phyloP scores from a whole-genome alignment of 108 stramenopile species.

The Licmophora abbreviata region DNA sequence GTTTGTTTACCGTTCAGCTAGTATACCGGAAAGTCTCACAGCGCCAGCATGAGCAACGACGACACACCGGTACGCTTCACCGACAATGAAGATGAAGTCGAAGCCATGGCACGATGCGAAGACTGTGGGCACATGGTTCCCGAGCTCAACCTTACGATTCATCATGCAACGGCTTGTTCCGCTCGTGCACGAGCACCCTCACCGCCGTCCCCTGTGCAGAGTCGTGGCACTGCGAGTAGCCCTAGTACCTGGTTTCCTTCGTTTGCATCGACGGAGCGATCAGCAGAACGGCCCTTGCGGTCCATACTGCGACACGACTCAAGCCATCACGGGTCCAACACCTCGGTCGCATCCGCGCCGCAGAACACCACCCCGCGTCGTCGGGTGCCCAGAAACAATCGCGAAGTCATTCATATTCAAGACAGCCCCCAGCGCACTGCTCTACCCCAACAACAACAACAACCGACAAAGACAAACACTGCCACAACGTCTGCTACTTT shows the following conservation, averaged over 20 bases:
- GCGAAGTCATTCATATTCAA: not conserved
- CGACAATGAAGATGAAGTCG: not conserved
- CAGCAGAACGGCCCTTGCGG: not conserved
- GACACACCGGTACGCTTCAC: too few species aligned
- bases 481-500: not conserved
- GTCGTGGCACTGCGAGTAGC: not conserved
- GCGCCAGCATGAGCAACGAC: too few species aligned
- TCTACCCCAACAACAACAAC: conserved; percentile 1
- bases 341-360: not conserved
- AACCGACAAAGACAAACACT: not conserved
- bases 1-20: too few species aligned
- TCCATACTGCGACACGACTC: not conserved
- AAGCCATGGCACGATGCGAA: conserved; percentile 9
- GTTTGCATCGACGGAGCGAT: not conserved
- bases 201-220: not conserved
- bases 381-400: not conserved
- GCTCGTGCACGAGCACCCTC: not conserved
- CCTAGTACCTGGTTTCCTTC: not conserved
- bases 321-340: not conserved
- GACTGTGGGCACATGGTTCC: conserved; percentile 24
- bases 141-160: conserved; percentile 16
- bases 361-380: not conserved
- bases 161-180: conserved; percentile 19
- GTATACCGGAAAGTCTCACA: too few species aligned
- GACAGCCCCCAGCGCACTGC: not conserved